Evolutionary conservation across 768 basidiomycete species (phyloP).

Genomic region (Lactarius quietus): DNA sequence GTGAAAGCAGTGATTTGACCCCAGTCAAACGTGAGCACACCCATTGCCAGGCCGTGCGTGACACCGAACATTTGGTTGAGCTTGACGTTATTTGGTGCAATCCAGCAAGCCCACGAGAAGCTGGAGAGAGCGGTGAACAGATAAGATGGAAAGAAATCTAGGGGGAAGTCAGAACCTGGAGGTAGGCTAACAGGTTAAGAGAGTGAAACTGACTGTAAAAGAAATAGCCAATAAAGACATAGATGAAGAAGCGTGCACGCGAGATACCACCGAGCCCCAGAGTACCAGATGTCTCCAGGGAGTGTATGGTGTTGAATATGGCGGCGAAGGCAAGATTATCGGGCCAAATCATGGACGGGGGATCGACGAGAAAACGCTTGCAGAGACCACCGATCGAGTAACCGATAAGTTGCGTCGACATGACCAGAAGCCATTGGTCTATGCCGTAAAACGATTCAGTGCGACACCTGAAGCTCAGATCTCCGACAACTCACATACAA

Average conservation of each 20-base stretch:
- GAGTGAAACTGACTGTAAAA: conserved; percentile 56
- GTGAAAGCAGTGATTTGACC: too few relatives aligned
- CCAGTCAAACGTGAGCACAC: conserved; percentile 47
- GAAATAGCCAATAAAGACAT: conserved; percentile 37
- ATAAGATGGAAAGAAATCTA: conserved; percentile 16
- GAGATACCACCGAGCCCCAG: conserved; percentile 40
- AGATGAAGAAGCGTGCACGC: conserved; percentile 50
- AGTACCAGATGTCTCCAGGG: too few relatives aligned
- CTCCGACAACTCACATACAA: too few relatives aligned
- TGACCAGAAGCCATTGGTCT: too few relatives aligned
- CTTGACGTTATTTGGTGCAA: conserved; percentile 60
- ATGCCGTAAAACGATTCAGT: too few relatives aligned
- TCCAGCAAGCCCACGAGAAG: conserved; percentile 58
- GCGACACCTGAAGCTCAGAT: too few relatives aligned
- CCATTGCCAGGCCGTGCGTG: conserved; percentile 44
- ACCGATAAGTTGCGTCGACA: too few relatives aligned
- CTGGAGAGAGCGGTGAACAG: conserved; percentile 29
- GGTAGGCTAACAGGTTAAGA: conserved; percentile 49
- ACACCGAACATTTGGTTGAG: conserved; percentile 79
- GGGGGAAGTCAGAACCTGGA: not conserved
- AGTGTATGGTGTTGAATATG: too few relatives aligned
- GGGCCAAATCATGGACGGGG: too few relatives aligned
- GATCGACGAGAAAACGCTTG: too few relatives aligned
- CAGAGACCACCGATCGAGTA: too few relatives aligned
- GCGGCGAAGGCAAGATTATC: too few relatives aligned